These are phyloP conservation scores for sunflower (Helianthus annuus) DNA, from an alignment of 129 eudicot species.

Conservation along the genomic window DNA sequence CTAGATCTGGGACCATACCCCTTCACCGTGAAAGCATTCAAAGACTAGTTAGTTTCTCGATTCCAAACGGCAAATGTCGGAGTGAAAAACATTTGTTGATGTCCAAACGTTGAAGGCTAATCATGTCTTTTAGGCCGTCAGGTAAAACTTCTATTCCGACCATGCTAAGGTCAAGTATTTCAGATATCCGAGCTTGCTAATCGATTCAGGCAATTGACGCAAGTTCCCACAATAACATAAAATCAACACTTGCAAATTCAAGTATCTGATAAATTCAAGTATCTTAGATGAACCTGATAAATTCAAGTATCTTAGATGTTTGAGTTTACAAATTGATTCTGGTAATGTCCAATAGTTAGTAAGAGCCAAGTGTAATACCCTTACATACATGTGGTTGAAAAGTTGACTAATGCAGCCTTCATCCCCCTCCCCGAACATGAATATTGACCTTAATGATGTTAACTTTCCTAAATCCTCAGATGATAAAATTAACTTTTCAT, in stretches of 20 bases:
- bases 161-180: no score
- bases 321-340: neutral
- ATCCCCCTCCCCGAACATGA: neutral
- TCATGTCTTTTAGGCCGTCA: neutral
- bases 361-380: neutral
- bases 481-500: neutral
- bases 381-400: neutral
- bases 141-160: no score
- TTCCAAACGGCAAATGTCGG: neutral
- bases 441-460: neutral
- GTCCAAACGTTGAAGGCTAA: neutral
- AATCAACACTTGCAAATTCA: slow-evolving; percentile 29
- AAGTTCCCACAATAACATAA: neutral
- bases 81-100: no score
- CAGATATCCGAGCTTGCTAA: no score
- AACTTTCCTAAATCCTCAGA: neutral
- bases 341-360: neutral
- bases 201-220: slow-evolving; percentile 1
- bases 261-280: slow-evolving; percentile 23
- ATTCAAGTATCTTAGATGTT: slow-evolving; percentile 26
- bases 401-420: neutral
- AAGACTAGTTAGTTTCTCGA: neutral
- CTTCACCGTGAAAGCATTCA: neutral
- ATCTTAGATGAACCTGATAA: slow-evolving; percentile 14
- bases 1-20: no score